Base-by-base conservation (phyloP, 257 asterid genomes). In the Hygrophila difformis region DNA sequence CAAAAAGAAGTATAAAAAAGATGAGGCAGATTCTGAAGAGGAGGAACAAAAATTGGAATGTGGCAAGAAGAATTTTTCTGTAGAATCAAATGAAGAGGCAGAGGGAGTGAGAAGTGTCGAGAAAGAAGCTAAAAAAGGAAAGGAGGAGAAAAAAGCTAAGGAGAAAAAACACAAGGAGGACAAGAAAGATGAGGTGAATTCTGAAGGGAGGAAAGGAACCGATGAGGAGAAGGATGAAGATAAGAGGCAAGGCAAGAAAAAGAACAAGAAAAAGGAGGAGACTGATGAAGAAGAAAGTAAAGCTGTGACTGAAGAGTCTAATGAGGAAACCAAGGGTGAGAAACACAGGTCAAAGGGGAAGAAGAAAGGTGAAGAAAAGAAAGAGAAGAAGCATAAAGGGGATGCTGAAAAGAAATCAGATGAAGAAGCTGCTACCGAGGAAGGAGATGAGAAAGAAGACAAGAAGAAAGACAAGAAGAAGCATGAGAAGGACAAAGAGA, bases 181-280 rank as follows among this genome's bases (percentile, higher is more conserved):
- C 24, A 68, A 61, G 28, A 44, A 21, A 0, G 64, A 54, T 39
- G 70, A 24, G 16, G 65, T 48, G 44, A 24, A 56, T 4, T 29
- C 16, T 12, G 47, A 51, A 15, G 41, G 19, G 39, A 39, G 42
- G 45, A 16, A 44, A 51, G 18, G 33, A 55, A 24, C 29, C 0
- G 49, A 43, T 18, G 23, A 39, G 53, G 37, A 48, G 29, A 41
- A 44, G 18, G 55, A 56, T 60, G 45, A 40, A 20, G 49, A 61
- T 10, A 40, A 56, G 39, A 56, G 57, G 7, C 57, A 61, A 49
- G 44, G 45, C 39, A 40, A 68, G 37, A 55, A 66, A 43, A 47
- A 41, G 35, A 48, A 43, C 37, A 33, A 24, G 29, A 3, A 24
- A n/a, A n/a, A 28, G 49, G 55, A 47, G 42, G 52, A 18, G 23